Base-by-base conservation (phyloP, 1,139 yeast species). In the Pichia sp. region DNA sequence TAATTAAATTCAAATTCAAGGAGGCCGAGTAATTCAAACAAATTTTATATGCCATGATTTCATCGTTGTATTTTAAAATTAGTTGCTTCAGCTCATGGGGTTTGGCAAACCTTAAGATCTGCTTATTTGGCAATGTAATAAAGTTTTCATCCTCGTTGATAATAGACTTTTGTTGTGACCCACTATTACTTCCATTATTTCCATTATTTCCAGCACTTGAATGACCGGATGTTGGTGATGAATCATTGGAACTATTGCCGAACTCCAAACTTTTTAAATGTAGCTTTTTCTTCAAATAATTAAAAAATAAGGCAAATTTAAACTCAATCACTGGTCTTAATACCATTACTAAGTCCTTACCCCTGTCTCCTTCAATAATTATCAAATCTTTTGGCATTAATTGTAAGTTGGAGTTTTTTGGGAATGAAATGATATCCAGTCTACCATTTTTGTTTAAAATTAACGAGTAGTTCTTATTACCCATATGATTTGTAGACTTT, bases 361-460 rank as follows among this genome's bases (percentile, higher is more conserved):
- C 98, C 44, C 98, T 73, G 61, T 92, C 98, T 29, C 97, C 98
- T 62, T 92, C 97, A 40, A 90, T 95, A 50, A 92, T 82, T 27
- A 92, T 95, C 58, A 90, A 73, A 62, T 90, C 97, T 40, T 85
- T 83, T 26, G 77, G 70, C 44, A 71, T 67, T 48, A 87, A 72
- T 40, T 66, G 68, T 46, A 88, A 69, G 52, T 81, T 82, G 28
- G 87, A 75, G 50, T 66, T 66, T 41, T 66, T 64, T 11, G 53
- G 74, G 54, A 51, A 55, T 2, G 66, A 61, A 31, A 63, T 63
- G 27, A 63, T 69, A 56, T 77, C 82, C 54, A 76, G 67, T 55
- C 76, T 75, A 38, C 81, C 81, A 55, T 77, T 76, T 50, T 77
- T 77, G 56, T 75, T 76, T 37, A 74, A 62, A 36, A 76, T 79